A percentile compares a stretch with the other conserved stretches of the same genome.
Evolutionary conservation across 2,329 filamentous ascomycete species (phyloP).

Genomic region (Apiospora aurea): DNA sequence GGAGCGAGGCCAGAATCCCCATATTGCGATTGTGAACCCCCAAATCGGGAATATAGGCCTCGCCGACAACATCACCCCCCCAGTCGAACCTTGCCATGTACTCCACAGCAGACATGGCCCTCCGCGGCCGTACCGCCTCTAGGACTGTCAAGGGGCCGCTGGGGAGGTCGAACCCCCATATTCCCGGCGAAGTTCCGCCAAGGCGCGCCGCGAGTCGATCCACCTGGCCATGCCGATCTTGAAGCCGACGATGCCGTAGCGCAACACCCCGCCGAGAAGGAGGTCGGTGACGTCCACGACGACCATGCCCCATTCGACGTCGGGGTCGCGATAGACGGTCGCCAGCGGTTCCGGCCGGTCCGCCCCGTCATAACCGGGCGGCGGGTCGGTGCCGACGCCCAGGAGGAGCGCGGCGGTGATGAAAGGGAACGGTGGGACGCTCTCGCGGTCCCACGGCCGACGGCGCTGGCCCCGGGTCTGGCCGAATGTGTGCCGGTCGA

Average conservation of each 20-base stretch:
- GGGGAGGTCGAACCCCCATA: background rate
- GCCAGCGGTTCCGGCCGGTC: slow-evolving; percentile 32
- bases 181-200: too few species aligned
- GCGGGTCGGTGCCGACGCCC: slow-evolving; percentile 30
- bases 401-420: slow-evolving; percentile 32
- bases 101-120: slow-evolving; percentile 30
- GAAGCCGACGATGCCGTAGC: slow-evolving; percentile 35
- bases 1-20: background rate
- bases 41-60: background rate
- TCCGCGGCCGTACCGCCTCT: slow-evolving; percentile 28
- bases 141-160: slow-evolving; percentile 14
- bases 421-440: slow-evolving; percentile 32
- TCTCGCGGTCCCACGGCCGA: slow-evolving; percentile 31
- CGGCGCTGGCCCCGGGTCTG: background rate
- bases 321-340: slow-evolving; percentile 34
- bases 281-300: slow-evolving; percentile 34
- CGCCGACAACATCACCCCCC: background rate
- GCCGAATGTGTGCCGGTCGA: background rate
- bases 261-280: background rate
- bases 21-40: slow-evolving; percentile 8
- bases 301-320: slow-evolving; percentile 35
- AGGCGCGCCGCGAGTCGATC: background rate
- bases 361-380: slow-evolving; percentile 17
- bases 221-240: slow-evolving; percentile 29
- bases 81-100: slow-evolving; percentile 32